Evolutionary conservation across 2,329 filamentous ascomycete genomes (phyloP).

Genomic region (Cordyceps fumosorosea): DNA sequence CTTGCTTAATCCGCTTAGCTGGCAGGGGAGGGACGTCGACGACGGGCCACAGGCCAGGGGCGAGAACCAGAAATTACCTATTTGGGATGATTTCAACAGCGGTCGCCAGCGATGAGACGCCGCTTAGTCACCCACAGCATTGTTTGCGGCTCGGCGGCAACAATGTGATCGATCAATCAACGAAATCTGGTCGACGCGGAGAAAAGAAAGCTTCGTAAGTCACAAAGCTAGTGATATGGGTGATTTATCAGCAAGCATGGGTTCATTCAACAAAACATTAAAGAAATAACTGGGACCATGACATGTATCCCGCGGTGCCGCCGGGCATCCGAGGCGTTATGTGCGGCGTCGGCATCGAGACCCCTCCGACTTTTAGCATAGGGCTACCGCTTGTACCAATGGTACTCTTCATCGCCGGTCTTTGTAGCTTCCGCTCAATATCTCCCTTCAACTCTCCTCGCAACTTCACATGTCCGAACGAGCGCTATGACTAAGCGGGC

Average conservation of each 20-base stretch:
- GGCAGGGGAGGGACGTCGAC: too few species aligned
- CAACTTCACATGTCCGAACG: background rate
- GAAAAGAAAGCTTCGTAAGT: background rate
- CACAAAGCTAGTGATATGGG: background rate
- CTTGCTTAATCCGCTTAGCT: too few species aligned
- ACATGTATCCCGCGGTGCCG: background rate
- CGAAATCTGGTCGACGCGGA: background rate
- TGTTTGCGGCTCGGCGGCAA: background rate
- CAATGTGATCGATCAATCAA: background rate
- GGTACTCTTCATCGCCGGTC: background rate
- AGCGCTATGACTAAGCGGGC: background rate
- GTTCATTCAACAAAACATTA: background rate
- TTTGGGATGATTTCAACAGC: background rate
- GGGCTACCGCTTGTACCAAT: background rate
- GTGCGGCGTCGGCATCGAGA: background rate
- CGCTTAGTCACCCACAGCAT: background rate
- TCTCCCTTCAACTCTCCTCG: too few species aligned
- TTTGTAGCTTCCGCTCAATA: too few species aligned
- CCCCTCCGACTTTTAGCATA: background rate
- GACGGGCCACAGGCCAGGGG: background rate
- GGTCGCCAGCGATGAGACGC: background rate
- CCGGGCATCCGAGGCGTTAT: background rate
- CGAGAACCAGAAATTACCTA: background rate
- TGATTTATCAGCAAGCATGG: background rate
- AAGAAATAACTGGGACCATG: background rate